phyloP scores from a whole-genome alignment of 2,329 filamentous ascomycete genomes.

The Talaromyces sp. region DNA sequence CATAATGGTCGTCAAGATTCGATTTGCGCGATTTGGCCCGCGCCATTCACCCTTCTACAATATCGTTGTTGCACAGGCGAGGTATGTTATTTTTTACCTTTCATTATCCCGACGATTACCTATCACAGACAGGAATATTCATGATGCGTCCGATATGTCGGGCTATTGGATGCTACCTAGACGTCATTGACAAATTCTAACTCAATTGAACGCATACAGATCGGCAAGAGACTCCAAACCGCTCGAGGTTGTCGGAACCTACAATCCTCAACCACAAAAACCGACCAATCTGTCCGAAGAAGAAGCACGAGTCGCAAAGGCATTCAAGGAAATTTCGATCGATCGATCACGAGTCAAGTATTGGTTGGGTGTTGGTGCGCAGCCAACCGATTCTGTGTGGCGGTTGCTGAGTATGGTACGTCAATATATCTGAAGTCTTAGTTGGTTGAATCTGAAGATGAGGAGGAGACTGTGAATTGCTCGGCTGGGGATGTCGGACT shows the following conservation, averaged over 20 bases:
- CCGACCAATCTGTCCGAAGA: constrained; percentile 47
- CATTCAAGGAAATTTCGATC: constrained; percentile 87
- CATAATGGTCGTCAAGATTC: constrained; percentile 87
- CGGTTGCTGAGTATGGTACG: constrained; percentile 74
- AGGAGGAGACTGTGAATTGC: not conserved
- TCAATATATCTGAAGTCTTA: not conserved
- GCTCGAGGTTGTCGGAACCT: constrained; percentile 79
- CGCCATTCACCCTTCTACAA: constrained; percentile 91
- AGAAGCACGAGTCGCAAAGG: constrained; percentile 50
- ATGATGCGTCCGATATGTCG: not conserved
- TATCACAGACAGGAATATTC: not conserved
- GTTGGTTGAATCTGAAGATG: not conserved
- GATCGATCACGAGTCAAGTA: constrained; percentile 79
- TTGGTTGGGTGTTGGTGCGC: constrained; percentile 94
- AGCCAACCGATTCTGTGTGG: constrained; percentile 88
- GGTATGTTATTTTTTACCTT: constrained; percentile 50
- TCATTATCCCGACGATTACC: not conserved
- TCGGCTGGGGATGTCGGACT: not conserved
- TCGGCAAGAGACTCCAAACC: constrained; percentile 83
- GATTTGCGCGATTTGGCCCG: constrained; percentile 88
- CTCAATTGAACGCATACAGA: constrained; percentile 41
- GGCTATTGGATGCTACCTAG: not conserved
- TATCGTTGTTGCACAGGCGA: constrained; percentile 89
- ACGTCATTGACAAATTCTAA: too few relatives aligned
- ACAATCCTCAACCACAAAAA: constrained; percentile 55